Evolutionary conservation across 2,329 filamentous ascomycete genomes (phyloP).

Genomic region (Pseudogymnoascus sp.): DNA sequence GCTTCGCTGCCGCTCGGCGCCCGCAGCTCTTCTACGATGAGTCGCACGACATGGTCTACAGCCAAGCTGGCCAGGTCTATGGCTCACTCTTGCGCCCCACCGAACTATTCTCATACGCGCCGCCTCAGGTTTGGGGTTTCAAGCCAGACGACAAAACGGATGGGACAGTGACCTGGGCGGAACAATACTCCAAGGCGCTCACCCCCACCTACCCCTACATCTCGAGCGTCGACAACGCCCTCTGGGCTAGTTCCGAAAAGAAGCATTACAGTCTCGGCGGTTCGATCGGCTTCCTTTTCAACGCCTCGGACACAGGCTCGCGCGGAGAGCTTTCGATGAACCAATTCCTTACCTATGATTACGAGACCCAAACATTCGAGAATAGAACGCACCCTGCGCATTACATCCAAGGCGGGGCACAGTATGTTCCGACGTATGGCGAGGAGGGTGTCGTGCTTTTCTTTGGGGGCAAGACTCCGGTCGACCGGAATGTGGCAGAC

Average conservation of each 20-base stretch:
- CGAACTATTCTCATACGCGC: neutral
- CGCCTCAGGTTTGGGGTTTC: neutral
- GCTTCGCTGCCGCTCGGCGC: neutral
- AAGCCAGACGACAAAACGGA: neutral
- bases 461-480: slow-evolving; percentile 12
- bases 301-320: neutral
- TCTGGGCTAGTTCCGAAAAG: neutral
- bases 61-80: neutral
- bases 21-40: neutral
- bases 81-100: neutral
- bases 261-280: slow-evolving; percentile 5
- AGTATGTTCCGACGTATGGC: slow-evolving; percentile 15
- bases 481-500: neutral
- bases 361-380: neutral
- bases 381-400: slow-evolving; percentile 9
- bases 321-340: neutral
- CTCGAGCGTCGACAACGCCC: neutral
- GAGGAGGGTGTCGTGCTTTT: slow-evolving; percentile 15
- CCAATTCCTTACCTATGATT: slow-evolving; percentile 2
- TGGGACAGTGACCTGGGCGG: neutral
- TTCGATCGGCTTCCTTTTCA: slow-evolving; percentile 1
- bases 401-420: slow-evolving; percentile 10
- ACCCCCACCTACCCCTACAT: neutral
- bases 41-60: slow-evolving; percentile 5
- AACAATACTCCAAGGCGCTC: neutral